Conservation (phyloP, 306 rosid genomes). For the Quercus aquifolioides region DNA sequence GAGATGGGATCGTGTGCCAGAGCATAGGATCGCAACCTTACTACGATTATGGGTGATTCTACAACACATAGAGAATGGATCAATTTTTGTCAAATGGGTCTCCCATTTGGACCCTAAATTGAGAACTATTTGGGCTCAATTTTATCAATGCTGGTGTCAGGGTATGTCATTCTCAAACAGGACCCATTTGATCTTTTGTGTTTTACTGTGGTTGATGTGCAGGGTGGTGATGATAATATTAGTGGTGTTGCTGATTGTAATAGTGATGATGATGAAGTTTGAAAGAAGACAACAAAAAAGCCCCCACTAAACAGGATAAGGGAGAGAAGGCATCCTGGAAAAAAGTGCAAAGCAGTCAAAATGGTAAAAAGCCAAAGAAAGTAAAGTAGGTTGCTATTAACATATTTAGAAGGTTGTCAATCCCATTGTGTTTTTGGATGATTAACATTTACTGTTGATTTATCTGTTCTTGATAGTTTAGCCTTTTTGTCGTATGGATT, state of each 20-base stretch:
- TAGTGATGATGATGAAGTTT: constrained; percentile 26
- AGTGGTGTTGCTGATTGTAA: constrained; percentile 7
- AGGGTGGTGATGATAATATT: constrained; percentile 2
- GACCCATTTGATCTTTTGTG: not conserved
- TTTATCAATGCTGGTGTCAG: constrained; percentile 86
- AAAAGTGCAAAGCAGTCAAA: constrained; percentile 43
- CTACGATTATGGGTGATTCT: no score
- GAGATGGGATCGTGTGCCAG: no score
- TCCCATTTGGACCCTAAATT: no score
- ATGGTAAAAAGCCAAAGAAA: constrained; percentile 39
- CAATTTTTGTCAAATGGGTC: no score
- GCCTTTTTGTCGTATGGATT: no score
- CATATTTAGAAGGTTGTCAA: constrained; percentile 8
- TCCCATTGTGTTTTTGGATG: constrained; percentile 12
- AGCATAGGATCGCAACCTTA: no score
- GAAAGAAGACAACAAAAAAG: constrained; percentile 33
- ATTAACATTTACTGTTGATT: constrained; percentile 16
- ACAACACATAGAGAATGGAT: no score
- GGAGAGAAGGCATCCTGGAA: constrained; percentile 41
- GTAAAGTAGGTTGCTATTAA: constrained; percentile 34
- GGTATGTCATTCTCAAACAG: constrained; percentile 51
- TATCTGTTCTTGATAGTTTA: constrained; percentile 1
- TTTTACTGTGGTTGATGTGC: constrained; percentile 13
- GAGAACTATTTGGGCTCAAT: not conserved
- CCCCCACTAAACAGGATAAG: constrained; percentile 24